phyloP scores from a whole-genome alignment of 306 rosid species.

The Albizia julibrissin region DNA sequence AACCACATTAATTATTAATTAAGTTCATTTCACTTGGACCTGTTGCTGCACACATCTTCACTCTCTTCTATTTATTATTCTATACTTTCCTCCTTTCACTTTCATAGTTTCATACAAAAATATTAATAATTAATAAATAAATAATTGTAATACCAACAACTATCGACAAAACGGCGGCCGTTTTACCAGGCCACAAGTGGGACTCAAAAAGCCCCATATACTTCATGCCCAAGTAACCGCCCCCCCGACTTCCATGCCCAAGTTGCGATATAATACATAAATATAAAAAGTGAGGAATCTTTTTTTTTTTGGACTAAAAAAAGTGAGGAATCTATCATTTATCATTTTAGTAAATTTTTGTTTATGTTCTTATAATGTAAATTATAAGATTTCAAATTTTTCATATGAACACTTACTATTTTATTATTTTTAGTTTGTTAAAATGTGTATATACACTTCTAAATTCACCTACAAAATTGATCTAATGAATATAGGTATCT shows the following conservation, averaged over 20 bases:
- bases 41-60: not conserved
- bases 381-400: no score
- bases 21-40: slow-evolving; percentile 68
- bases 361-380: no score
- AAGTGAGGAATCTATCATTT: no score
- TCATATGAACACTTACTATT: no score
- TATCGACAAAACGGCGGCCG: not conserved
- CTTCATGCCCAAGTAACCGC: not conserved
- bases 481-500: no score
- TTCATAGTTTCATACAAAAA: not conserved
- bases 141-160: not conserved
- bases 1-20: not conserved
- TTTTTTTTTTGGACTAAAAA: no score
- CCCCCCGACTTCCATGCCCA: not conserved
- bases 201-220: not conserved
- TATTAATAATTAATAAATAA: not conserved
- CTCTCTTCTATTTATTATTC: not conserved
- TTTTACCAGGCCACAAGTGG: not conserved
- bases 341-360: no score
- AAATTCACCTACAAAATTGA: no score
- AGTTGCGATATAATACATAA: not conserved
- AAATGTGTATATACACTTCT: no score
- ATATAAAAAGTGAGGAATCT: no score
- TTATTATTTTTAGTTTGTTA: no score
- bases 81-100: not conserved